Conservation (phyloP, 2,329 filamentous ascomycete species). For the Escovopsis weberi region DNA sequence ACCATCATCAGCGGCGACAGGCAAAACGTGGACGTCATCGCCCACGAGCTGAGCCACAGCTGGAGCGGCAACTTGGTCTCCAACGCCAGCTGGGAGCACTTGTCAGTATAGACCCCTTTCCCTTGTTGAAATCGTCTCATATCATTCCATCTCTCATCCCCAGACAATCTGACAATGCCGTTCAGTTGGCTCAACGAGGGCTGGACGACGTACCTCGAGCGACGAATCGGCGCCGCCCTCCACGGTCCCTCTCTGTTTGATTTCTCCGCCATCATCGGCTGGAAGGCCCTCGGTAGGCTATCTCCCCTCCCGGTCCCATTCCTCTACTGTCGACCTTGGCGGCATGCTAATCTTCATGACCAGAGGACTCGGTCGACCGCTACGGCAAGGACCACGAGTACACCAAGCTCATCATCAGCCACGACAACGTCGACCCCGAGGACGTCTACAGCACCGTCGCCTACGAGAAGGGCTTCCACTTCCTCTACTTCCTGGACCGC, state of each 20-base stretch:
- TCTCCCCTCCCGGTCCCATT: too few relatives aligned
- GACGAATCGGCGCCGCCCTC: conserved; percentile 60
- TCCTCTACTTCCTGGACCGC: conserved; percentile 81
- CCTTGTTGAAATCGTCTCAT: not conserved
- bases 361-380: conserved; percentile 60
- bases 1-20: conserved; percentile 84
- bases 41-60: conserved; percentile 62
- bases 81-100: conserved; percentile 70
- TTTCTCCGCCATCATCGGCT: conserved; percentile 92
- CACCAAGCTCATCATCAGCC: conserved; percentile 76
- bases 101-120: conserved; percentile 27
- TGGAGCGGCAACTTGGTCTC: conserved; percentile 85
- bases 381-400: conserved; percentile 80
- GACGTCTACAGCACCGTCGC: conserved; percentile 87
- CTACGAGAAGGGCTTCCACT: conserved; percentile 94
- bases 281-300: conserved; percentile 59
- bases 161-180: too few relatives aligned
- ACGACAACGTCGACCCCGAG: conserved; percentile 85
- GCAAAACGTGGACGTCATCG: conserved; percentile 92
- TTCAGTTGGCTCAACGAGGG: conserved; percentile 56
- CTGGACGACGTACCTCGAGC: conserved; percentile 92
- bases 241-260: conserved; percentile 79
- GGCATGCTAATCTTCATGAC: conserved; percentile 2
- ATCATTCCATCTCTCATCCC: too few relatives aligned
- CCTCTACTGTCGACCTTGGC: too few relatives aligned